Evolutionary conservation across 1,139 yeast genomes (phyloP).

Genomic region (Hanseniaspora sp.): DNA sequence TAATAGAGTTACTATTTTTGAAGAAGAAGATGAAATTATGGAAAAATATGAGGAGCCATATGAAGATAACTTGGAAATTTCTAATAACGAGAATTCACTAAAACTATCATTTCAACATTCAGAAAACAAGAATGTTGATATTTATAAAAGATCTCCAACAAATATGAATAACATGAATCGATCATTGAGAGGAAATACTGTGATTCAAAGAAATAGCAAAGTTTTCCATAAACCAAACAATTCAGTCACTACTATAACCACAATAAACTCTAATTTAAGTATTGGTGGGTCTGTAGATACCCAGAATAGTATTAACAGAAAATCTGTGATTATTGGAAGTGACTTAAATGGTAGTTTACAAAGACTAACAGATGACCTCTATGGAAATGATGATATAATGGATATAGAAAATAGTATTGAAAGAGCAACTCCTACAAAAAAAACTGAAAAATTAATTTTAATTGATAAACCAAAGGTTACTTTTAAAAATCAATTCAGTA

Average conservation of each 20-base stretch:
- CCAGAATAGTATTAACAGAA: slow-evolving; percentile 20
- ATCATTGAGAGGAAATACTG: background rate
- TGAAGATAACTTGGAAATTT: background rate
- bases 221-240: slow-evolving; percentile 9
- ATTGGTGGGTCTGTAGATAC: slow-evolving; percentile 5
- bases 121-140: background rate
- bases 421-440: slow-evolving; percentile 6
- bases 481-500: background rate
- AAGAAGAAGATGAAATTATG: slow-evolving; percentile 7
- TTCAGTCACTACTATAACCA: slow-evolving; percentile 12
- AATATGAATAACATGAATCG: background rate
- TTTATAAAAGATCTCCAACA: slow-evolving; percentile 12
- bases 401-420: slow-evolving; percentile 16
- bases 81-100: background rate
- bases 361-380: slow-evolving; percentile 30
- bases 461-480: background rate
- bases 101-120: slow-evolving; percentile 6
- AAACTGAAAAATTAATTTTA: background rate
- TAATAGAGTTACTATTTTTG: background rate
- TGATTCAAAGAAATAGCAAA: background rate
- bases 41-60: background rate
- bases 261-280: slow-evolving; percentile 11
- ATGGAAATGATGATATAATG: slow-evolving; percentile 24
- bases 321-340: slow-evolving; percentile 20
- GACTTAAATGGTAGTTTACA: slow-evolving; percentile 20